phyloP scores from a whole-genome alignment of 1,284 basidiomycete species.

The Gymnopus androsaceus region DNA sequence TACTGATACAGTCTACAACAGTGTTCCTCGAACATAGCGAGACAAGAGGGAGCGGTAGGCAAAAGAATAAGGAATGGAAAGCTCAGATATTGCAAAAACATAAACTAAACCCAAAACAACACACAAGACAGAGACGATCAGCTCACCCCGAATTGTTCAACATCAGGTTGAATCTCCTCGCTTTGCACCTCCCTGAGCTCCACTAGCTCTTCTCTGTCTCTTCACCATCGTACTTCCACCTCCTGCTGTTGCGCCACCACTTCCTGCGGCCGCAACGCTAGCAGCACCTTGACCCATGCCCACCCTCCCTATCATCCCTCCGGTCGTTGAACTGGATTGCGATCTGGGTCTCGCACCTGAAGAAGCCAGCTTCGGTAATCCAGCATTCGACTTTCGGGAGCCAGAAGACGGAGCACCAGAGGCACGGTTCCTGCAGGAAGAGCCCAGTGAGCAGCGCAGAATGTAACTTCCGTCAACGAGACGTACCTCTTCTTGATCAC shows the following conservation, averaged over 20 bases:
- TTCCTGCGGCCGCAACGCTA: conserved; percentile 12
- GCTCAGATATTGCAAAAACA: conserved; percentile 12
- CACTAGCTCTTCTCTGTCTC: conserved; percentile 68
- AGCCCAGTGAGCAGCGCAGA: conserved; percentile 10
- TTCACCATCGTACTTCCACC: conserved; percentile 61
- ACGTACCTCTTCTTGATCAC: conserved; percentile 93
- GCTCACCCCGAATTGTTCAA: not conserved
- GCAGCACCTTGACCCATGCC: conserved; percentile 22
- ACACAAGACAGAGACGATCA: not conserved
- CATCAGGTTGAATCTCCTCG: conserved; percentile 31
- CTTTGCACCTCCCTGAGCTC: conserved; percentile 20
- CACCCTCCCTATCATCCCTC: conserved; percentile 35
- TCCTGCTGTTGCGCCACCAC: conserved; percentile 24
- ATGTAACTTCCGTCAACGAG: conserved; percentile 4
- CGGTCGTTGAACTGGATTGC: conserved; percentile 55
- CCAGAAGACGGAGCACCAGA: conserved; percentile 67
- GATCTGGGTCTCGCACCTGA: conserved; percentile 66
- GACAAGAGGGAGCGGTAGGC: conserved; percentile 9
- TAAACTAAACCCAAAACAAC: conserved; percentile 7
- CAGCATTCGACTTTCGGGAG: conserved; percentile 60
- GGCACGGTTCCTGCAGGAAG: conserved; percentile 65
- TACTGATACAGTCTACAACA: conserved; percentile 22
- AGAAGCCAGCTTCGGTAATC: conserved; percentile 70
- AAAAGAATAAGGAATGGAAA: conserved; percentile 11
- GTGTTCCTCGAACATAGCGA: conserved; percentile 1